Conservation (phyloP, 495 filamentous ascomycete genomes). For the Penicillium crystallinum region DNA sequence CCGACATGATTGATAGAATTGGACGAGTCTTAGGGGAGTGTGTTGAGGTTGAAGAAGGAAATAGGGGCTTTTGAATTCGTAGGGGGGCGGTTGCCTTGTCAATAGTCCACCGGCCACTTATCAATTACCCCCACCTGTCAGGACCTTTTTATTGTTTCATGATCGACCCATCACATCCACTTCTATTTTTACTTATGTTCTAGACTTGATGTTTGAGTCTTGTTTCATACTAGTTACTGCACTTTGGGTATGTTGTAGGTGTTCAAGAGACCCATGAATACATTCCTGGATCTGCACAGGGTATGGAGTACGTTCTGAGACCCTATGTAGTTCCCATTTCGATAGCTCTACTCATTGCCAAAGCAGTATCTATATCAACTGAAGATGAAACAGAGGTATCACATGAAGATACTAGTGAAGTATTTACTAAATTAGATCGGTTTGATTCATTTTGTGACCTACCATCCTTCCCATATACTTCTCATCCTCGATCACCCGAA, state of each 20-base stretch:
- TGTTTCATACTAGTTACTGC: no score
- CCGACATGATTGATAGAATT: conserved; percentile 22
- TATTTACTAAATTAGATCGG: no score
- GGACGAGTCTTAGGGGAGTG: background rate
- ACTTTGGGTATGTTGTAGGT: no score
- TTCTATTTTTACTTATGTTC: background rate
- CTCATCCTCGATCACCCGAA: no score
- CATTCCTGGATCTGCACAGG: no score
- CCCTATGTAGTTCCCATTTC: background rate
- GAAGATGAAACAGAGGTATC: no score
- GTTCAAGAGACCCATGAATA: no score
- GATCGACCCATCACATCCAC: conserved; percentile 6
- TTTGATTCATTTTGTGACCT: no score
- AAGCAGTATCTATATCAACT: background rate
- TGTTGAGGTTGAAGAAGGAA: conserved; percentile 3
- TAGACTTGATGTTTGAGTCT: background rate
- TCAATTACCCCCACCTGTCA: conserved; percentile 14
- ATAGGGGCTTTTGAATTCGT: conserved; percentile 11
- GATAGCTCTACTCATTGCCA: background rate
- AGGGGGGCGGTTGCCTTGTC: conserved; percentile 18
- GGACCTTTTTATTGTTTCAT: background rate
- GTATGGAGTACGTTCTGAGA: background rate
- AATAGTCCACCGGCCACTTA: conserved; percentile 10
- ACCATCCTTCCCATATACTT: no score
- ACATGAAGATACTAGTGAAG: no score